Conservation (phyloP, 2,329 filamentous ascomycete genomes). For the Cladorrhinum sp. region DNA sequence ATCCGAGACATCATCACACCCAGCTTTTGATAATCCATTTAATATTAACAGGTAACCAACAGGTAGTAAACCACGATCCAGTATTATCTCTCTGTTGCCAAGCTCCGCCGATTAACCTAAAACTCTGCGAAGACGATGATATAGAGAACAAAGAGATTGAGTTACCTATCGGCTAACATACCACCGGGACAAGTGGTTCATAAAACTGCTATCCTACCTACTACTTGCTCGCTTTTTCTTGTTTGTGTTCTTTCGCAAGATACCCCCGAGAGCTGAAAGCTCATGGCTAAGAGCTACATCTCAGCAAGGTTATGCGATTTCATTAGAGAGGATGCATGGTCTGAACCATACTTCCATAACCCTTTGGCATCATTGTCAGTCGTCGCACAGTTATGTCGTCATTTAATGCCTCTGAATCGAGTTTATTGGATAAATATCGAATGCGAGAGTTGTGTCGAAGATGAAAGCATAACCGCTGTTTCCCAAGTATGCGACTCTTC, state of each 20-base stretch:
- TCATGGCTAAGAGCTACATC: background rate
- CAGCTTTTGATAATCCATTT: background rate
- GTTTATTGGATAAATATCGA: no score
- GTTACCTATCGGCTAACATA: background rate
- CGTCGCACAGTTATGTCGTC: no score
- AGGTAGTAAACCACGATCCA: background rate
- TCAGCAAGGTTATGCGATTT: background rate
- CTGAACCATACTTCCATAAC: no score
- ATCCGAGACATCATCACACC: no score
- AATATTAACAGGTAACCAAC: background rate
- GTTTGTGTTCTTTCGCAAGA: background rate
- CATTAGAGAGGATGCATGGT: no score
- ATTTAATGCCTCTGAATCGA: no score
- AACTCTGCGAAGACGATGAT: background rate
- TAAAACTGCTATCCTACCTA: background rate
- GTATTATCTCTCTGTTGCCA: background rate
- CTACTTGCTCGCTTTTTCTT: background rate
- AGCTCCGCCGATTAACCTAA: background rate
- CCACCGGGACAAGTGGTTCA: background rate
- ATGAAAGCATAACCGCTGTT: no score
- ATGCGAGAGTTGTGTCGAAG: no score
- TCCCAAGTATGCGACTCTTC: no score
- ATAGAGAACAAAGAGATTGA: background rate
- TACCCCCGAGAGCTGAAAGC: background rate
- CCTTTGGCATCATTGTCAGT: no score